A percentile compares a stretch with the other conserved stretches of the same genome.
Evolutionary conservation across 2,329 filamentous ascomycete species (phyloP).

Genomic region (Rhexocercosporidium sp.): DNA sequence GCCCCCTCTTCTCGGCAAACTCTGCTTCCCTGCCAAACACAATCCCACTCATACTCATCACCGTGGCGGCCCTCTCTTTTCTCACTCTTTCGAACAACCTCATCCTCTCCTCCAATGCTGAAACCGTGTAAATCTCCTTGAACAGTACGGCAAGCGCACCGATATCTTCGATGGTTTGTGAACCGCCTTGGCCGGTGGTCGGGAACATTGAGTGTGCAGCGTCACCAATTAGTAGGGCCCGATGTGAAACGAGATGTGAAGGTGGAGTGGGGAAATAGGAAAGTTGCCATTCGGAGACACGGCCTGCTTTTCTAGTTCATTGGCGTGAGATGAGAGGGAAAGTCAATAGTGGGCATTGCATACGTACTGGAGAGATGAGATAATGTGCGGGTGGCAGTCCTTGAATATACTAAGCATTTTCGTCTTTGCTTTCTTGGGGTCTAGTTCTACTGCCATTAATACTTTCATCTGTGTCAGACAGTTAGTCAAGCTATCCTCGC

Average conservation of each 20-base stretch:
- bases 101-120: constrained; percentile 35
- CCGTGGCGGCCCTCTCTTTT: constrained; percentile 1
- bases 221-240: constrained; percentile 45
- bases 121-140: not conserved
- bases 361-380: constrained; percentile 11
- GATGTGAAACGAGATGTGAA: constrained; percentile 29
- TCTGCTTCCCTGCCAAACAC: constrained; percentile 15
- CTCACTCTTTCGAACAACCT: constrained; percentile 3
- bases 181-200: constrained; percentile 43
- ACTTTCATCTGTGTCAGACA: no score
- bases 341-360: not conserved
- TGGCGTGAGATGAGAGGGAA: not conserved
- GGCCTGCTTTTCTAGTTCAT: constrained; percentile 2
- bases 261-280: constrained; percentile 2
- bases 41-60: constrained; percentile 15
- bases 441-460: not conserved
- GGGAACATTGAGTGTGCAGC: constrained; percentile 46
- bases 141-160: constrained; percentile 39
- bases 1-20: not conserved
- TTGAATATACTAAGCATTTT: constrained; percentile 35
- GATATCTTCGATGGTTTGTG: constrained; percentile 45
- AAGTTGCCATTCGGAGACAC: constrained; percentile 3
- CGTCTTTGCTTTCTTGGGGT: constrained; percentile 16
- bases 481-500: no score
- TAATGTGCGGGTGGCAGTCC: constrained; percentile 32